phyloP scores from a whole-genome alignment of 2,329 filamentous ascomycete genomes.

The Pleomassaria siparia region DNA sequence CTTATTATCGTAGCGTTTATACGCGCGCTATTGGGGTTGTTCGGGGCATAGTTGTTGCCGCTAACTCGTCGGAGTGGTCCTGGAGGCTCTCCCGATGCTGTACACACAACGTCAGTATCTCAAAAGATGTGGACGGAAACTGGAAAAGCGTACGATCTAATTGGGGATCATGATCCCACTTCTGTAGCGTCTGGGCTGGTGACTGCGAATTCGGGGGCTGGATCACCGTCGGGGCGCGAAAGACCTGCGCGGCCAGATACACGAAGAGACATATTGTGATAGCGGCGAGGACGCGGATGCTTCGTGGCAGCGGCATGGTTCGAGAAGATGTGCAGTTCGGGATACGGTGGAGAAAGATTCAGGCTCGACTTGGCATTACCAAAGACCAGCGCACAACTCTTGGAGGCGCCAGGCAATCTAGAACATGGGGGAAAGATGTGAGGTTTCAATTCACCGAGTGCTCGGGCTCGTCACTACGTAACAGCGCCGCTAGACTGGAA shows the following conservation, averaged over 20 bases:
- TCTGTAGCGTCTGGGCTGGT: constrained; percentile 50
- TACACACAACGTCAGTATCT: constrained; percentile 8
- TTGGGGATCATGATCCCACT: constrained; percentile 79
- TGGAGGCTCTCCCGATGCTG: constrained; percentile 81
- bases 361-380: neutral
- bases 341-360: neutral
- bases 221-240: constrained; percentile 56
- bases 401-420: no score
- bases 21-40: constrained; percentile 73
- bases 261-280: constrained; percentile 72
- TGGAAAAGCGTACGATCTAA: constrained; percentile 69
- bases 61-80: constrained; percentile 70
- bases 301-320: constrained; percentile 81
- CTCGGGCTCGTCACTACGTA: neutral
- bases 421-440: no score
- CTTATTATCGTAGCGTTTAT: constrained; percentile 93
- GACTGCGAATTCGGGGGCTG: constrained; percentile 32
- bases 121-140: neutral
- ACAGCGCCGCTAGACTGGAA: neutral
- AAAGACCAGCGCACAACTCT: neutral
- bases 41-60: constrained; percentile 74
- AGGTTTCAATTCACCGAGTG: neutral
- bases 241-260: constrained; percentile 77
- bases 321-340: neutral
- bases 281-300: constrained; percentile 76